Evolutionary conservation across 2,329 filamentous ascomycete genomes (phyloP), one percentile per base, ranked within the genome.

Genomic region (Fusarium nelsonii): DNA sequence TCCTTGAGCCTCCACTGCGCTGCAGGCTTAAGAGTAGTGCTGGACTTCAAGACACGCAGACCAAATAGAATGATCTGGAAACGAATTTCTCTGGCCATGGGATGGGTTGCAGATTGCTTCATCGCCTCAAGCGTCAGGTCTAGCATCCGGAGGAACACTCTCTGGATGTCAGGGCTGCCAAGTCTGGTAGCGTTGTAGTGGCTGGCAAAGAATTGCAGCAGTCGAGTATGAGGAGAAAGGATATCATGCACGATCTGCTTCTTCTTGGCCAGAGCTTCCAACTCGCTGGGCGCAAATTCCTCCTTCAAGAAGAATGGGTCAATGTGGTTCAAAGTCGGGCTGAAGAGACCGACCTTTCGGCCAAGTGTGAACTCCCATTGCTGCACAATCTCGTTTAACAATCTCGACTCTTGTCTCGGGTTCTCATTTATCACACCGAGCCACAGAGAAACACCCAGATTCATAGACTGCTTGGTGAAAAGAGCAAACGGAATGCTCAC

Each of bases 341-440:
- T 92, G 81, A 99, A 99, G 23, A 98, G 85, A 12, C 96, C 96
- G 53, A 91, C 86, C 66, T 88, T 89, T 72, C 88, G 90, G 61
- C 92, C 87, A 45, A 97, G 90, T 6, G 92, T 96, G 59, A 87
- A 84, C 78, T 98, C 95, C 93, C 95, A 99, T 68, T 95, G 92
- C 75, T 96, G 91, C 11, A 92, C 91, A 73, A 98, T 92, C 77
- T 97, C 93, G 53, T 90, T 90, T 33, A 99, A 81, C 58, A 99
- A 89, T 64, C 94, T 90, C 10, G 95, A 88, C 78, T 97, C 94
- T 79, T 97, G 90, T 58, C 88, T 87, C 4, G 94, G 92, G 74
- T 97, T 98, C 78, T 99, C 96, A 74, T 98, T 96, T 75, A 98
- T 97, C 15, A 98, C 92, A 28, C 96, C 96, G 64, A 97, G 89